Base-by-base conservation (phyloP, 2,329 filamentous ascomycete species). In the Plectosphaerella plurivora region DNA sequence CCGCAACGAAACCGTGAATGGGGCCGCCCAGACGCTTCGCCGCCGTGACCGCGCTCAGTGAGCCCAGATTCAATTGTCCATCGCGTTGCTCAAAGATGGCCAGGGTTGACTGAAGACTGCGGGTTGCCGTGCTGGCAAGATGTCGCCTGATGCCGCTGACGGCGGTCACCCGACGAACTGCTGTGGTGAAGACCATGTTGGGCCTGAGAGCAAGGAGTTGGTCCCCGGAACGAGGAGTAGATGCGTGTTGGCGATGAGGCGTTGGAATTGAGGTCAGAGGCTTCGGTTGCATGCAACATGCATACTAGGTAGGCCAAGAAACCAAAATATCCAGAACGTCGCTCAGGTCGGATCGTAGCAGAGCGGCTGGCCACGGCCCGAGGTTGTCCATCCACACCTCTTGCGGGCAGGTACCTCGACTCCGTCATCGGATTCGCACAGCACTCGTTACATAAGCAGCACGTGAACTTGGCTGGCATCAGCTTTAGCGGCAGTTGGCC, bases 51-150 rank as follows among this genome's bases (percentile, higher is more conserved):
- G 91, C 88, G 64, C 89, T 89, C 52, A 97, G 76, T 5, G 92
- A 97, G 20, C 88, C 87, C 56, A 81, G 73, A 66, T 90, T 91
- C 59, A 99, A 82, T 73, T 91, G 87, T 56, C 94, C 94, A 63
- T 96, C 88, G 63, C 87, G 85, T 73, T 97, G 94, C 74, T 99
- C 94, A 56, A 99, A 83, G 51, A 99, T 77, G 45, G 93, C 93
- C 52, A 99, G 82, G 36, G 92, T 94, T 49, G 92, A 97, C 54
- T 95, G 79, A 55, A 96, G 76, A 62, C 82, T 50, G 44, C 52
- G 54, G 7, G 16, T 39, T 12, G 18, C 41, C 16, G 28, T 47
- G 14, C 22, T 33, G 25, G 39, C 25, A 37, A 35, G n/a, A 28
- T 33, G 83, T 68, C 73, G 65, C 68, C 72, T 65, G 61, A 61